A percentile compares a stretch with the other conserved stretches of the same genome.
phyloP scores from a whole-genome alignment of 73 alveolate genomes.

The Halteria grandinella region DNA sequence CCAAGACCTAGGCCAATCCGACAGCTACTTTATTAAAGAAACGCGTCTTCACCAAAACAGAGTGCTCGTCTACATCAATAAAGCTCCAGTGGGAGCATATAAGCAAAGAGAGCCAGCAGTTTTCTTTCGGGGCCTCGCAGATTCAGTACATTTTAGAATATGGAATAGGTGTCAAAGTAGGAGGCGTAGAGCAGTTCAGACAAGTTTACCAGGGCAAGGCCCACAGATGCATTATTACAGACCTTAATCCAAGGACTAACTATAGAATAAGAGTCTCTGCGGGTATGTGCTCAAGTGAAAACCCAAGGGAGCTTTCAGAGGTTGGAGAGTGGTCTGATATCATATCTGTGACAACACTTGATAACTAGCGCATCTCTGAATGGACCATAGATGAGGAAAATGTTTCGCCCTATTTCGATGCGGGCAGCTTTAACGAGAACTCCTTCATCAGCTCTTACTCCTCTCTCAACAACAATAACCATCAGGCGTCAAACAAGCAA shows the following conservation, averaged over 20 bases:
- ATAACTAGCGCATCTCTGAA: not conserved
- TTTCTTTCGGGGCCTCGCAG: conserved; percentile 29
- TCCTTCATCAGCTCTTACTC: no score
- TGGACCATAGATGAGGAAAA: conserved; percentile 1
- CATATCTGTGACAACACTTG: conserved; percentile 32
- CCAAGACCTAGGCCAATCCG: no score
- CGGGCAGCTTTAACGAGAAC: no score
- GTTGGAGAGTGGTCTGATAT: conserved; percentile 67
- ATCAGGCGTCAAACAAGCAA: no score
- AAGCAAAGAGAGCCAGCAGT: conserved; percentile 9
- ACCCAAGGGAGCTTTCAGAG: conserved; percentile 10
- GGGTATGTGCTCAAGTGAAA: conserved; percentile 1
- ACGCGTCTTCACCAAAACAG: conserved; percentile 19
- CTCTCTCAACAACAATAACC: no score
- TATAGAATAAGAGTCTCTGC: conserved; percentile 72
- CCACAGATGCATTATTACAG: conserved; percentile 67
- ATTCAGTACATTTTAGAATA: conserved; percentile 65
- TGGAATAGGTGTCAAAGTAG: conserved; percentile 65
- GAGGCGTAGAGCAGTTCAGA: conserved; percentile 66
- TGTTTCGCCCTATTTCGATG: not conserved
- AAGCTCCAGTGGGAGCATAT: conserved; percentile 46
- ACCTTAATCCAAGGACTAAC: conserved; percentile 60
- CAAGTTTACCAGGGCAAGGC: conserved; percentile 66
- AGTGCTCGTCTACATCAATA: conserved; percentile 43
- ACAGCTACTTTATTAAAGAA: not conserved